phyloP scores from a whole-genome alignment of 2,329 filamentous ascomycete species.

The Epichloe brachyelytri region DNA sequence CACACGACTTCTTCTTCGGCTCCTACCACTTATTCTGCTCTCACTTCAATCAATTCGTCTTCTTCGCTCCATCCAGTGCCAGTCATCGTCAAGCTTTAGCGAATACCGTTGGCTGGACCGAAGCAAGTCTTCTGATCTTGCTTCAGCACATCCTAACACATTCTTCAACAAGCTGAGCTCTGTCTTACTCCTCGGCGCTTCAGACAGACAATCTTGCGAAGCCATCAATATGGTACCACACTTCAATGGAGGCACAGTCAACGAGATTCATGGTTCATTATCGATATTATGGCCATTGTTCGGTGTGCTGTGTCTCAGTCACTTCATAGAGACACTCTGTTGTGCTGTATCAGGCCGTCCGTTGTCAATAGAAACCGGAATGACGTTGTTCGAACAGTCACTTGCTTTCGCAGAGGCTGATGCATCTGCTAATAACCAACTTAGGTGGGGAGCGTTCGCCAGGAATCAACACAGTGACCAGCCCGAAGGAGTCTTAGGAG shows the following conservation, averaged over 20 bases:
- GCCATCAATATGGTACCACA: slow-evolving; percentile 59
- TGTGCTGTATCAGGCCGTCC: slow-evolving; percentile 77
- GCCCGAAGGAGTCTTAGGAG: slow-evolving; percentile 12
- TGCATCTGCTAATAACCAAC: slow-evolving; percentile 66
- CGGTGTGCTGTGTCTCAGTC: slow-evolving; percentile 55
- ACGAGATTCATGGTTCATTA: slow-evolving; percentile 61
- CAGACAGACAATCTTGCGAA: slow-evolving; percentile 61
- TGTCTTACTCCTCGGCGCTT: slow-evolving; percentile 56
- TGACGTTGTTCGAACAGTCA: slow-evolving; percentile 94
- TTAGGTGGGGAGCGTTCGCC: slow-evolving; percentile 56
- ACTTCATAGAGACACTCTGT: slow-evolving; percentile 79
- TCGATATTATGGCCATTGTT: slow-evolving; percentile 66
- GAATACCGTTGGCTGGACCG: slow-evolving; percentile 57
- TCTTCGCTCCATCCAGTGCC: slow-evolving; percentile 80
- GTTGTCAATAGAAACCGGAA: slow-evolving; percentile 75
- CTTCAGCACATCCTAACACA: slow-evolving; percentile 57
- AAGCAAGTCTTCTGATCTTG: slow-evolving; percentile 50
- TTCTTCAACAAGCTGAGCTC: slow-evolving; percentile 64
- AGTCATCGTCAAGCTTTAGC: slow-evolving; percentile 65
- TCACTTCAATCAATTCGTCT: slow-evolving; percentile 54
- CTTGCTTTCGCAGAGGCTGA: slow-evolving; percentile 94
- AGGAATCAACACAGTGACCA: slow-evolving; percentile 28
- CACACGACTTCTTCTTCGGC: slow-evolving; percentile 55
- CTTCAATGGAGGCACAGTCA: slow-evolving; percentile 31
- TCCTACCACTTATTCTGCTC: slow-evolving; percentile 59